Evolutionary conservation across 345 rosid genomes (phyloP), one percentile per base, ranked within the genome.

Genomic region (Dipteronia sinensis): DNA sequence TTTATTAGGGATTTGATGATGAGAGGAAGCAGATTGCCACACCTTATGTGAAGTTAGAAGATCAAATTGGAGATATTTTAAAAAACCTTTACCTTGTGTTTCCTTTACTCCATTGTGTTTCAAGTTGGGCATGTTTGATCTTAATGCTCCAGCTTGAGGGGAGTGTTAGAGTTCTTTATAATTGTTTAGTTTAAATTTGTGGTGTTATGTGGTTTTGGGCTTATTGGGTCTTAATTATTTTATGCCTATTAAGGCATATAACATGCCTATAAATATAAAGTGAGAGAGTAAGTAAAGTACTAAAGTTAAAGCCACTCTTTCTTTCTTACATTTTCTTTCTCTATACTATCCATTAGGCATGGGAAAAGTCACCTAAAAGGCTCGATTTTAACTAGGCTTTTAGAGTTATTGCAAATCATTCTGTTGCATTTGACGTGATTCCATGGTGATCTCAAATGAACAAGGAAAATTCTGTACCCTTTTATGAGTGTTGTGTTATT

Each of bases 41-140:
- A 25, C 61, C 59, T 11, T 74, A 47, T 16, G 17, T 31, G 67
- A 25, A 74, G 58, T 27, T 19, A 11, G 69, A 46, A 74, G 77
- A 10, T 64, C n/a, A 44, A 23, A 10, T 19, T 11, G n/a, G 69
- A 16, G 69, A 74, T 25, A 25, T 44, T 63, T 10, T 59, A 22
- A 11, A 3, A n/a, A 22, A 44, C 9, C 27, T 61, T 20, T 62
- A 9, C 23, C 22, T 55, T 8, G 7, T 44, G 19, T 34, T 58
- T 22, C 53, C 61, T 58, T 72, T 38, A n/a, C 53, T 56, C 7
- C 29, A 19, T 71, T 72, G 10, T 38, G 65, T 27, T 72, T 27
- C 23, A 27, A 27, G 44, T 62, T 27, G 23, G 3, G 23, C 13
- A 13, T 38, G 47, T 20, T 42, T 11, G 25, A 71, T 71, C 3